Percentiles rank a stretch among this genome's conserved stretches.
phyloP scores from a whole-genome alignment of 345 rosid genomes.

The Raphanus sativus region DNA sequence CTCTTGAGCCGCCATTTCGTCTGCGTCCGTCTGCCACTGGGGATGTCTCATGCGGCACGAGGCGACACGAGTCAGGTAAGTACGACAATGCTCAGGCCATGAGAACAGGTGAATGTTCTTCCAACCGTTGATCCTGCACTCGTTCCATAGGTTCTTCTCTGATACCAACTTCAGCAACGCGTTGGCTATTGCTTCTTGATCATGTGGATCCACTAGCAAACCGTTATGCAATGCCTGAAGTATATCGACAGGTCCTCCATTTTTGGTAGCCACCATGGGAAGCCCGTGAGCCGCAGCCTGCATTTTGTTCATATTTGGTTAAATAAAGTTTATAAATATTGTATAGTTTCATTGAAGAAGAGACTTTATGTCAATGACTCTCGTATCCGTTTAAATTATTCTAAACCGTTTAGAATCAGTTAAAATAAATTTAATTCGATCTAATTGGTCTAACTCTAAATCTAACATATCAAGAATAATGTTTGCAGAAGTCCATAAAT shows the following conservation, averaged over 20 bases:
- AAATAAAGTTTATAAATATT: not conserved
- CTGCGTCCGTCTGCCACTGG: constrained; percentile 90
- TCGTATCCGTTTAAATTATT: too few species aligned
- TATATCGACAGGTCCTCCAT: constrained; percentile 98
- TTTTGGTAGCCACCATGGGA: constrained; percentile 96
- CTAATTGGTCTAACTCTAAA: too few species aligned
- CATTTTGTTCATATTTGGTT: constrained; percentile 4
- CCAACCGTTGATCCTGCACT: constrained; percentile 88
- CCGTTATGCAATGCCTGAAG: constrained; percentile 94
- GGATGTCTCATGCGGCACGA: constrained; percentile 95
- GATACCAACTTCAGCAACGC: constrained; percentile 88
- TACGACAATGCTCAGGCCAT: constrained; percentile 98
- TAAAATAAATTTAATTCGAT: too few species aligned
- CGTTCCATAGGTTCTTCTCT: constrained; percentile 87
- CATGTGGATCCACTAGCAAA: constrained; percentile 92
- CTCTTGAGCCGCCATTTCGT: constrained; percentile 56
- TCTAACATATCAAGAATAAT: too few species aligned
- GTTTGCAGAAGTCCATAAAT: too few species aligned
- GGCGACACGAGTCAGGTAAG: constrained; percentile 90
- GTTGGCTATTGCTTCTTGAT: constrained; percentile 79
- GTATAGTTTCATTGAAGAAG: not conserved
- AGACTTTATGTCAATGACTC: too few species aligned
- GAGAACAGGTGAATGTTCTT: constrained; percentile 93
- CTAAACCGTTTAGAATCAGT: too few species aligned
- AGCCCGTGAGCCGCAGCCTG: constrained; percentile 99